Conservation (phyloP, 352 stramenopile species). For the Thalassiosira pacifica region DNA sequence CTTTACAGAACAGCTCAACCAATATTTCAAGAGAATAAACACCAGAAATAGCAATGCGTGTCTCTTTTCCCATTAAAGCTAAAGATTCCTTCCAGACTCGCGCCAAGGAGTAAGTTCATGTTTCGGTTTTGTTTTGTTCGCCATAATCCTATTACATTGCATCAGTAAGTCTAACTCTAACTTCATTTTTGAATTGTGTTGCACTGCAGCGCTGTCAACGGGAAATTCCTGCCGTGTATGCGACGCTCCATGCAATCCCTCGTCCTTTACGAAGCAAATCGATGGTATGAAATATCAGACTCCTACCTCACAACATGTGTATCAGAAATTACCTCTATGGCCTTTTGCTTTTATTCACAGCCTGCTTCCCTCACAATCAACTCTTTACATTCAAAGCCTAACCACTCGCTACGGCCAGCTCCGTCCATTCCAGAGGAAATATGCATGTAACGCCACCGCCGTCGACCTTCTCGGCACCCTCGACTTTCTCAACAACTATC, state of each 20-base stretch:
- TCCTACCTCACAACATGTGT: neutral
- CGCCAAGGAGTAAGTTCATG: constrained; percentile 23
- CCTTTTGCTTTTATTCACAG: neutral
- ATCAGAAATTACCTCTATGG: neutral
- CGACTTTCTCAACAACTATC: constrained; percentile 52
- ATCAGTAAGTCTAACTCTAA: neutral
- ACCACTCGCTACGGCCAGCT: constrained; percentile 17
- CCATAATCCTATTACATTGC: neutral
- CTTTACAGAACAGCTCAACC: no score
- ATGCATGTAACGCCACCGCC: constrained; percentile 63
- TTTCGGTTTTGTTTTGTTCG: neutral
- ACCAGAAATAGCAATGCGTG: no score
- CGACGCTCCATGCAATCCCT: constrained; percentile 68
- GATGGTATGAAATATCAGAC: constrained; percentile 35
- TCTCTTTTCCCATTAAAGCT: no score
- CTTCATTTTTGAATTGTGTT: neutral
- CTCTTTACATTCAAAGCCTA: constrained; percentile 16
- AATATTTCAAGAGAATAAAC: no score
- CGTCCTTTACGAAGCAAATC: constrained; percentile 64
- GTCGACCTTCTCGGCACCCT: constrained; percentile 51
- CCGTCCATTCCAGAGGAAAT: constrained; percentile 71
- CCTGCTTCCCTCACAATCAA: constrained; percentile 11
- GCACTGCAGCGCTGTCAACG: constrained; percentile 19
- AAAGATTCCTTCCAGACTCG: constrained; percentile 17
- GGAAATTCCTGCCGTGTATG: constrained; percentile 43